These are phyloP conservation scores for Apophysomyces elegans DNA, from an alignment of 371 early-diverging fungal species.

Conservation along the genomic window DNA sequence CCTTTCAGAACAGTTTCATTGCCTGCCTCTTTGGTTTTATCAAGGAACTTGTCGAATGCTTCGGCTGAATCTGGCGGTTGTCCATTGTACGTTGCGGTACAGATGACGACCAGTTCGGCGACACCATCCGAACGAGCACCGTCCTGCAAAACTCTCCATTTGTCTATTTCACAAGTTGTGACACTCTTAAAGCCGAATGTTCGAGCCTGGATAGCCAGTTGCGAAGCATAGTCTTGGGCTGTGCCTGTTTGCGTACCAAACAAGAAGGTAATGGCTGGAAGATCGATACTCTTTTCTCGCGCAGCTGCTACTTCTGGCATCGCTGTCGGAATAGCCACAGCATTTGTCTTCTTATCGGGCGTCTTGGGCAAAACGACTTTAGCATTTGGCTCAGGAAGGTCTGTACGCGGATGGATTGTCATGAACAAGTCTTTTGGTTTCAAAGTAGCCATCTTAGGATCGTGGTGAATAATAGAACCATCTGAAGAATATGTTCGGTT, in stretches of 20 bases:
- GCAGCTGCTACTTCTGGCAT: slow-evolving; percentile 16
- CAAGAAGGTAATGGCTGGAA: slow-evolving; percentile 53
- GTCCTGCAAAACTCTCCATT: slow-evolving; percentile 47
- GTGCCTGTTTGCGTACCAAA: slow-evolving; percentile 64
- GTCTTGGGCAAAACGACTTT: no score
- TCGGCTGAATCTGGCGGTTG: slow-evolving; percentile 63
- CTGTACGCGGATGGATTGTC: slow-evolving; percentile 23
- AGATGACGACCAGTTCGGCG: slow-evolving; percentile 53
- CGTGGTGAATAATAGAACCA: slow-evolving; percentile 15
- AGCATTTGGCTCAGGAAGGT: slow-evolving; percentile 15
- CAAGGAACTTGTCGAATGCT: slow-evolving; percentile 52
- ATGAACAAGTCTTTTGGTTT: slow-evolving; percentile 21
- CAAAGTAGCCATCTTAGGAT: slow-evolving; percentile 16
- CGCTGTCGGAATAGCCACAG: background rate
- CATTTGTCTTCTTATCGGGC: no score
- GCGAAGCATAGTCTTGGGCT: slow-evolving; percentile 56
- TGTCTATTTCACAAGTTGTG: slow-evolving; percentile 41
- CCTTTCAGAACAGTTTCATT: slow-evolving; percentile 35
- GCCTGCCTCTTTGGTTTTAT: slow-evolving; percentile 24
- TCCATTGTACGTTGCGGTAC: slow-evolving; percentile 62
- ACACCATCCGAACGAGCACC: slow-evolving; percentile 34
- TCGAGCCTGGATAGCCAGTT: slow-evolving; percentile 45
- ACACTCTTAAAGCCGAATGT: slow-evolving; percentile 49
- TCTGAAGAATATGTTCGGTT: background rate
- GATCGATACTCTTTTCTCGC: background rate